Base-by-base conservation (phyloP, 345 rosid genomes). In the Clarkia xantiana region DNA sequence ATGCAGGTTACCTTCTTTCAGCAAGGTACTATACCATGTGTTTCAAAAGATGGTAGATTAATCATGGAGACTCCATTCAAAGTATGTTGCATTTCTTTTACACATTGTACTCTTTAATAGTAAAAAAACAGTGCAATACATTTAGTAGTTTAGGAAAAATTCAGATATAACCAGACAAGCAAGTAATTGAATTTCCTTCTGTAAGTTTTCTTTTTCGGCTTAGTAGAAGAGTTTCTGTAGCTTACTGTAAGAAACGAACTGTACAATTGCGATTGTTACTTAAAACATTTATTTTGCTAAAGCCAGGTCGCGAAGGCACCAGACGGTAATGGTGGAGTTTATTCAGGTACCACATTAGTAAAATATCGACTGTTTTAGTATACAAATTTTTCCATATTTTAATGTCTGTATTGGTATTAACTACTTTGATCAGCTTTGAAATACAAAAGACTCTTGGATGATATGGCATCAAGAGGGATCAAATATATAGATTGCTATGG, bases 301-400 rank as follows among this genome's bases (percentile, higher is more conserved):
- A 13, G 52, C 54, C 74, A 91, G 98, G 79, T 91, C 29, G 91
- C 98, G 47, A 91, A 79, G 66, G 82, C 96, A 73, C 96, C 98
- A 19, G 96, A 86, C 72, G 96, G 98, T 25, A 91, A 91, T 57
- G 96, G 96, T 18, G 98, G 98, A 70, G 84, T 91, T 40, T 91
- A 86, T 72, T 63, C 94, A 67, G 91, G 95, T 83, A 75, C 11
- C 6, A 9, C 13, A 25, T 17, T 9, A 10, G 38, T n/a, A 18
- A 25, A n/a, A 14, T 22, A 6, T 29, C 38, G 38, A 16, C 25
- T 18, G 38, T 7, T 20, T 47, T 4, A 23, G 2, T 14, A 29
- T 0, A 6, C 2, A 29, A 19, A 8, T 7, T 4, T 23, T 18
- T 49, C 40, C 15, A 5, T 10, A 40, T 15, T 19, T 47, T 2